Base-by-base conservation (phyloP, 352 stramenopile species). In the Achlya hypogyna region DNA sequence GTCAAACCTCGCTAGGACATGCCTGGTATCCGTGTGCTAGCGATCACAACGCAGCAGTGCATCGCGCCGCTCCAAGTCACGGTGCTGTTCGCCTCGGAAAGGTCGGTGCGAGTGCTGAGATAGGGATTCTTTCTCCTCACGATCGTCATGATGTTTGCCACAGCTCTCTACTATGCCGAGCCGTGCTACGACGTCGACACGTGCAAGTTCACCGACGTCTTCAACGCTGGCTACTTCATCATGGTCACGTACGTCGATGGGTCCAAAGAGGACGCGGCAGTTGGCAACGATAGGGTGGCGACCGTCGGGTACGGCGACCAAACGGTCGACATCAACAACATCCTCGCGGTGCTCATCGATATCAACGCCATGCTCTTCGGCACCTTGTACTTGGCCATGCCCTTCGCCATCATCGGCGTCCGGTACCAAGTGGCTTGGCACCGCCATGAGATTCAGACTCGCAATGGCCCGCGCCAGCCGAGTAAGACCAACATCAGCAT, bases 201-300 rank as follows among this genome's bases (percentile, higher is more conserved):
- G 14, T 92, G 84, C 65, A 73, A 76, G 22, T 93, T 93, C 63
- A 91, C 82, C 18, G 84, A 91, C 66, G 88, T 91, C 35, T 89
- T 91, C 71, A 93, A 93, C 65, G 77, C 84, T 14, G 81, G 74
- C 0, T 93, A 93, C 51, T 93, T 91, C 70, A 79, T 89, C 62
- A 88, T 93, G 78, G 74, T 90, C 68, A 89, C 84, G 84, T 92
- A 86, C 49, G 69, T 65, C 22, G 8, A 20, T n/a, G 45, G 8
- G 22, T 53, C 6, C n/a, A n/a, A n/a, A 34, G 23, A 20, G n/a
- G 29, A 63, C 18, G 9, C 1, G 22, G 38, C 54, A 8, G 23
- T 16, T 1, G n/a, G 4, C 0, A 51, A 53, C 10, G 10, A 28
- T 60, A 92, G 84, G 3, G 78, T 91, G 27, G 78, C 84, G 38